phyloP scores from a whole-genome alignment of 2,329 filamentous ascomycete genomes.

The Cladosporium sp. region DNA sequence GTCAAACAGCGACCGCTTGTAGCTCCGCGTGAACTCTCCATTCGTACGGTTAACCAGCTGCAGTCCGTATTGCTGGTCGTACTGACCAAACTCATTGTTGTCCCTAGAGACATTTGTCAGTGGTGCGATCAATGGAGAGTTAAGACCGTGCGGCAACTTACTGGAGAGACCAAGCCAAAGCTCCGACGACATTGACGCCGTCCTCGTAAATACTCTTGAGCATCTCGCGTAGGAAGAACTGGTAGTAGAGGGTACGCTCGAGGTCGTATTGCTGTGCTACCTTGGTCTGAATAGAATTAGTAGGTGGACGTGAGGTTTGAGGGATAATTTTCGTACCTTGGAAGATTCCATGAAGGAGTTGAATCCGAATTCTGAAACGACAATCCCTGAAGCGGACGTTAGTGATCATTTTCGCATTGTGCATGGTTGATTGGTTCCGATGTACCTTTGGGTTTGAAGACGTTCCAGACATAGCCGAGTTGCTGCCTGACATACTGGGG shows the following conservation, averaged over 20 bases:
- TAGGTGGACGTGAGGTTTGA: background rate
- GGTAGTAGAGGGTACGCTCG: constrained; percentile 51
- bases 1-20: constrained; percentile 22
- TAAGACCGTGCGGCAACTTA: background rate
- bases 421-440: background rate
- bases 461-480: constrained; percentile 22
- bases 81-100: constrained; percentile 26
- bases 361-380: background rate
- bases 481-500: constrained; percentile 23
- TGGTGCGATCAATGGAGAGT: background rate
- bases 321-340: background rate
- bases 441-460: constrained; percentile 21
- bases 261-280: constrained; percentile 19
- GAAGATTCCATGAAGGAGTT: background rate
- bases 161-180: constrained; percentile 52
- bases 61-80: constrained; percentile 22
- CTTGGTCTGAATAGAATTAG: constrained; percentile 17
- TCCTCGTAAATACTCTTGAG: constrained; percentile 57
- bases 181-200: constrained; percentile 53
- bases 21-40: constrained; percentile 20
- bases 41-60: constrained; percentile 24
- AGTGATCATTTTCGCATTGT: background rate
- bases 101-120: constrained; percentile 21
- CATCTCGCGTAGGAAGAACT: constrained; percentile 54
- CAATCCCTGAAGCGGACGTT: background rate